phyloP scores from a whole-genome alignment of 2,329 filamentous ascomycete genomes.

The Bipolaris victoriae region DNA sequence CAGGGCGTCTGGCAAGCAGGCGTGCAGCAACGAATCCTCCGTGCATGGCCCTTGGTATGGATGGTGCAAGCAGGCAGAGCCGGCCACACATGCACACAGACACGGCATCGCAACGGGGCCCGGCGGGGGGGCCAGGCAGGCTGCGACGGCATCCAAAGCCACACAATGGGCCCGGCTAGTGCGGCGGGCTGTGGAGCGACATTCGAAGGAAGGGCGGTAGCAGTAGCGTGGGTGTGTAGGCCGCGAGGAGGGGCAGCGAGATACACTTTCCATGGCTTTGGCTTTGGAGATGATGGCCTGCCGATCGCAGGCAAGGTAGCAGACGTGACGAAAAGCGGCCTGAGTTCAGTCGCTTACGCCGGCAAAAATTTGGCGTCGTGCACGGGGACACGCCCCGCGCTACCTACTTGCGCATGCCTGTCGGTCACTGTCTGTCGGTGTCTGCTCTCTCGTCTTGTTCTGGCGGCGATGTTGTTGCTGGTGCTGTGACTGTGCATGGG shows the following conservation, averaged over 20 bases:
- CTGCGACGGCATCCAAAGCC: constrained; percentile 16
- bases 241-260: constrained; percentile 27
- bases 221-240: constrained; percentile 14
- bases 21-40: constrained; percentile 18
- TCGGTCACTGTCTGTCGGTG: too few relatives aligned
- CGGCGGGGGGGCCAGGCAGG: not conserved
- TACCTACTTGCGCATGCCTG: not conserved
- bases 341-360: constrained; percentile 22
- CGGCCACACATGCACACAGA: not conserved
- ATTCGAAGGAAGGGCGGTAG: constrained; percentile 31
- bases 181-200: constrained; percentile 32
- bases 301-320: constrained; percentile 31
- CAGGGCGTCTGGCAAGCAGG: constrained; percentile 23
- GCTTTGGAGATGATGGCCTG: constrained; percentile 35
- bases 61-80: not conserved
- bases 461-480: too few relatives aligned
- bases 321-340: constrained; percentile 20
- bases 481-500: not conserved
- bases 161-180: constrained; percentile 9
- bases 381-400: constrained; percentile 16
- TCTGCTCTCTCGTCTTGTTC: too few relatives aligned
- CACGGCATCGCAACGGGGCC: not conserved
- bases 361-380: constrained; percentile 14
- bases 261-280: constrained; percentile 31
- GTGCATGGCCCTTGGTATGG: not conserved